Evolutionary conservation across 352 stramenopile species (phyloP), one percentile per base, ranked within the genome.

Genomic region (Pythium phragmitis): DNA sequence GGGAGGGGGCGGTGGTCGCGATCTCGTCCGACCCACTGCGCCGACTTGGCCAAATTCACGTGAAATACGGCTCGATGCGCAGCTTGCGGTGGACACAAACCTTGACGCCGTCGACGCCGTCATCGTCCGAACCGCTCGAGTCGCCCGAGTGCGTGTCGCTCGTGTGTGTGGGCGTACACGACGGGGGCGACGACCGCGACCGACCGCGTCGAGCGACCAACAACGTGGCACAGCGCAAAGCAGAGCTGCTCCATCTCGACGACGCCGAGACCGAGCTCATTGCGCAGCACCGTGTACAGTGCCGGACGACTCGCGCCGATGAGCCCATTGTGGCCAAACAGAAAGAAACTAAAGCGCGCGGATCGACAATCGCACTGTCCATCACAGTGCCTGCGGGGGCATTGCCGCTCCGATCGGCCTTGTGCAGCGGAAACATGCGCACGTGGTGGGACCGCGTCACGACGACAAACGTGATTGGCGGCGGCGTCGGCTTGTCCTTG

Each of bases 251-350:
- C 30, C 30, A 57, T 46, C 30, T 57, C 50, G 7, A 46, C 19
- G 8, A 17, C 50, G n/a, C 50, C 50, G 30, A 57, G 30, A 28
- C 9, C 30, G 5, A 46, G 30, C 5, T 46, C 30, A 33, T 57
- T 57, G 8, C 11, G 7, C 16, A 57, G n/a, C 30, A 57, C 50
- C 17, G 50, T 57, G 34, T 51, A 57, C 5, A 46, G 33, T 3
- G 50, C 50, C 1, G 50, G 50, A 17, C 30, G 50, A 16, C 50
- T 57, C 34, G 50, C 46, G n/a, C 50, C 50, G 30, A 57, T 30
- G 11, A 45, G 14, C 30, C 50, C 50, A 26, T 23, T 30, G 17
- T 61, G 54, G 42, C 54, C 54, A 26, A 37, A 61, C n/a, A 61
- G 28, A 30, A 34, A 61, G 26, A 61, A 61, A 4, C 28, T 23